Base-by-base conservation (phyloP, 192 early-diverging fungal species). In the Entomortierella lignicola region DNA sequence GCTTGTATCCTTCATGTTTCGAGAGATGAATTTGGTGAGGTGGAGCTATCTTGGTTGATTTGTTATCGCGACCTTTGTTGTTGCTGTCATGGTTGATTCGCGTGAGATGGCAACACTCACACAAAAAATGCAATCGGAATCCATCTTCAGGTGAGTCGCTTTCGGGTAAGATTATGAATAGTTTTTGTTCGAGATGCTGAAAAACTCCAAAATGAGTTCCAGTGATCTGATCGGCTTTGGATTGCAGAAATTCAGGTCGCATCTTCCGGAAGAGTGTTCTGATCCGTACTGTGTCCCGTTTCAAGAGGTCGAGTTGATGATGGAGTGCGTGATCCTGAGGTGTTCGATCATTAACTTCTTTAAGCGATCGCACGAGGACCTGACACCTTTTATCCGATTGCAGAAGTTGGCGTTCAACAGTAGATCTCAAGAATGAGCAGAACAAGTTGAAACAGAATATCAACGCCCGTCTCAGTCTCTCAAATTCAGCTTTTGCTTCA, bases 101-200 rank as follows among this genome's bases (percentile, higher is more conserved):
- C 29, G 61, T 63, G 47, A 63, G 23, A 8, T 63, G 61, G 21
- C 61, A 63, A 30, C 44, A 63, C 48, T 63, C 61, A 30, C 61
- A 63, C 20, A 63, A 30, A 48, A 63, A 63, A 30, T 63, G 43
- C 31, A 63, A 43, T 32, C 61, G 42, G 21, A 63, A 63, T 6
- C 61, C 61, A 50, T 30, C 61, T 11, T 44, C 43, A 23, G 47
- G 20, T 2, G 27, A 41, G 31, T 63, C 61, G 12, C 61, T 48
- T 51, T 63, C 48, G 8, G 61, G 61, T 8, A 63, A 32, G 5
- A 63, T 63, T 21, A 63, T 34, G 51, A 63, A 63, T 23, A 63
- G 15, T 11, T 51, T 63, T 17, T 44, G 61, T n/a, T 63, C 61
- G 11, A 63, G 31, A 31, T 63, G 61, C 21, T 63, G 27, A 27